These are phyloP conservation scores for Globisporangium solare DNA, from an alignment of 352 stramenopile genomes.

Conservation along the genomic window DNA sequence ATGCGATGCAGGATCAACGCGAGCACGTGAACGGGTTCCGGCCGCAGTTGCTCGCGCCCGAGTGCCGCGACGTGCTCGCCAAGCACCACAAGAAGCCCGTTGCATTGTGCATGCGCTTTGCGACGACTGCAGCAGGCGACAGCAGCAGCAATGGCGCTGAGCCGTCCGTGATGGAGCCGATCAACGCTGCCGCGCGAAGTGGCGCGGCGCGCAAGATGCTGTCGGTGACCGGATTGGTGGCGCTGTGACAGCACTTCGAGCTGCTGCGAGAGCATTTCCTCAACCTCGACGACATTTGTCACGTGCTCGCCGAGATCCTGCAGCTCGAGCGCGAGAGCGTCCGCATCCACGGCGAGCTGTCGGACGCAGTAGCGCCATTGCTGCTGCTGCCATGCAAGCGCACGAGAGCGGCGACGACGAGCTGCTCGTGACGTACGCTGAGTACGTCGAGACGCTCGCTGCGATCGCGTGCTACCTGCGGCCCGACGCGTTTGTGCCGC, in stretches of 20 bases:
- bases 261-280: conserved; percentile 54
- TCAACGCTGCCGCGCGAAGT: background rate
- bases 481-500: conserved; percentile 52
- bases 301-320: conserved; percentile 53
- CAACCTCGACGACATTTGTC: conserved; percentile 57
- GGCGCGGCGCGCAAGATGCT: conserved; percentile 25
- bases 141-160: background rate
- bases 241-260: conserved; percentile 43
- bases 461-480: conserved; percentile 59
- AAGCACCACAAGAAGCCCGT: conserved; percentile 45
- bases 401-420: conserved; percentile 17
- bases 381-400: background rate
- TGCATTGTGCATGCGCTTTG: conserved; percentile 42
- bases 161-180: background rate
- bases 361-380: background rate
- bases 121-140: conserved; percentile 1
- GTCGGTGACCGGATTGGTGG: conserved; percentile 40
- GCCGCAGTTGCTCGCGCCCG: conserved; percentile 32
- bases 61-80: conserved; percentile 47
- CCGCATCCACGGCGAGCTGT: conserved; percentile 2
- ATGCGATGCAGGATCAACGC: conserved; percentile 40
- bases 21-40: conserved; percentile 52
- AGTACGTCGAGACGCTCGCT: conserved; percentile 55
- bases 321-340: conserved; percentile 58
- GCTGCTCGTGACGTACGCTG: conserved; percentile 47